Base-by-base conservation (phyloP, 2,329 filamentous ascomycete species). In the Teratosphaeria gauchensis region DNA sequence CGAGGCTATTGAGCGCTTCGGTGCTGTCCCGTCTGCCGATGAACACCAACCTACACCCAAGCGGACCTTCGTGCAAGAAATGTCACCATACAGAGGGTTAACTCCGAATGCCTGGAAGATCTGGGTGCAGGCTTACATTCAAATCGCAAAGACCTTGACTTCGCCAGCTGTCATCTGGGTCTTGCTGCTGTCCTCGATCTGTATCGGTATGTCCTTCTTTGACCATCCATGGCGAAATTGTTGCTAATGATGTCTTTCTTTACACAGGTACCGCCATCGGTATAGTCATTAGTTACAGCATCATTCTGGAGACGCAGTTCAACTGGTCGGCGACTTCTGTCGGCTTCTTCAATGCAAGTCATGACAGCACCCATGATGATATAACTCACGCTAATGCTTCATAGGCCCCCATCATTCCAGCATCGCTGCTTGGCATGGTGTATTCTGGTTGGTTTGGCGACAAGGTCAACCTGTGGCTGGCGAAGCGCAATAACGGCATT, bases 141-240 rank as follows among this genome's bases (percentile, higher is more conserved):
- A 76, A 58, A 72, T 73, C 65, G 61, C 75, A 14, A 64, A 59
- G n/a, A 68, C 69, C 3, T 72, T 62, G 53, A 70, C 56, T 46
- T 75, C 73, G 0, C 74, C 74, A 0, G 74, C 68, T 8, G 73
- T 76, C 31, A 59, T 75, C 19, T 76, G 69, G 53, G 71, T 73
- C 2, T 72, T 74, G 2, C 64, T 76, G 8, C 59, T 72, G 0
- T 68, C 72, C 3, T 74, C 74, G 3, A 73, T 75, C 46, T 65
- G 68, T 2, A 69, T 76, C 0, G 75, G 72, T 3, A 28, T 16
- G 51, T 51, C 19, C 19, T 8, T n/a, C 9, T 30, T 3, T n/a
- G 24, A 7, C 12, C 28, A 53, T n/a, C 7, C 19, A 31, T 12
- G 14, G 12, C 21, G 21, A 48, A 8, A 21, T 19, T n/a, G 42